Evolutionary conservation across 352 stramenopile species (phyloP).

Genomic region (Globisporangium yorkense): DNA sequence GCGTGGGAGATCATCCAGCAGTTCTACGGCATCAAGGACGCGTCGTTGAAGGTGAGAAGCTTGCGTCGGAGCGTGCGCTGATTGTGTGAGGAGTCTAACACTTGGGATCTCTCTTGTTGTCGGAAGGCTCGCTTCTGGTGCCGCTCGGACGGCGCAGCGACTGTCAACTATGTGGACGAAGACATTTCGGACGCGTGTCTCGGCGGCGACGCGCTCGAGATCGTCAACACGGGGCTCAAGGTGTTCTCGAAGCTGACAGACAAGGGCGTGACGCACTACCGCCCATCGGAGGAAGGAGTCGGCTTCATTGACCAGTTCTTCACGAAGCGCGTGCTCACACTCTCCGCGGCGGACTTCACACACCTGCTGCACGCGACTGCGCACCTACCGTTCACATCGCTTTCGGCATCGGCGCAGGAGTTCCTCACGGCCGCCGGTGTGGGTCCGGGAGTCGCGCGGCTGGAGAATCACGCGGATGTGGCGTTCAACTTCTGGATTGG

Average conservation of each 20-base stretch:
- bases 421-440: slow-evolving; percentile 26
- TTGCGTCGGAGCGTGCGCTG: not conserved
- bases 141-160: slow-evolving; percentile 64
- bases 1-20: slow-evolving; percentile 46
- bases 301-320: slow-evolving; percentile 85
- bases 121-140: slow-evolving; percentile 50
- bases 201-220: slow-evolving; percentile 64
- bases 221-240: slow-evolving; percentile 91
- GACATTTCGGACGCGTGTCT: slow-evolving; percentile 59
- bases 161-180: slow-evolving; percentile 77
- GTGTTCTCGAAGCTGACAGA: slow-evolving; percentile 82
- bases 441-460: slow-evolving; percentile 53
- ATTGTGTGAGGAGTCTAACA: not conserved
- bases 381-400: slow-evolving; percentile 44
- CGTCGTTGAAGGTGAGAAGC: slow-evolving; percentile 34
- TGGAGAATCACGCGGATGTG: slow-evolving; percentile 32
- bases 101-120: not conserved
- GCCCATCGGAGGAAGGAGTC: slow-evolving; percentile 83
- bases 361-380: slow-evolving; percentile 42
- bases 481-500: slow-evolving; percentile 78
- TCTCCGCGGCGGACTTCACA: slow-evolving; percentile 38
- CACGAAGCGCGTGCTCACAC: slow-evolving; percentile 60
- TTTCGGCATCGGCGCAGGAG: slow-evolving; percentile 33
- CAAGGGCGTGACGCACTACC: slow-evolving; percentile 69
- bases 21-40: slow-evolving; percentile 65